These are phyloP conservation scores for Saururus chinensis DNA, from an alignment of 164 flowering plant species.

Conservation along the genomic window DNA sequence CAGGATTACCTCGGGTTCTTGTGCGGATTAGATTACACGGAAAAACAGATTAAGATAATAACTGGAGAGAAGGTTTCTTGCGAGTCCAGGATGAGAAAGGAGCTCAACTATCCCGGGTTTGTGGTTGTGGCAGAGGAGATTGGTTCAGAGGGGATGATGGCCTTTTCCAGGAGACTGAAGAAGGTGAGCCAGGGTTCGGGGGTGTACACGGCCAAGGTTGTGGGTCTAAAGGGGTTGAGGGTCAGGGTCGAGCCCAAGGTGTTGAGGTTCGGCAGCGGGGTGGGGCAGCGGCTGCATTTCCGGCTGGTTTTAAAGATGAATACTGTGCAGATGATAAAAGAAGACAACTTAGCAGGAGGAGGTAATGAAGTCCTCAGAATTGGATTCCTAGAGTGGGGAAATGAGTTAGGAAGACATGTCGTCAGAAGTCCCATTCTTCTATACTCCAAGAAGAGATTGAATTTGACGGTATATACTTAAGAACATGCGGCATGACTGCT, in stretches of 20 bases:
- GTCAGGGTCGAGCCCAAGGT: not conserved
- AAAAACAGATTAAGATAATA: not conserved
- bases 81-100: not conserved
- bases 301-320: not conserved
- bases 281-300: not conserved
- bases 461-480: no score
- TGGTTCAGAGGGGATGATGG: not conserved
- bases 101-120: slow-evolving; percentile 4
- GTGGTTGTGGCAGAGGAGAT: not conserved
- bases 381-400: slow-evolving; percentile 2
- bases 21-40: slow-evolving; percentile 1
- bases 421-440: slow-evolving; percentile 5
- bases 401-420: not conserved
- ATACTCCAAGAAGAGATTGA: not conserved
- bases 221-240: not conserved
- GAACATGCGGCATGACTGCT: no score
- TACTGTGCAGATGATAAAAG: no score
- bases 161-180: slow-evolving; percentile 2
- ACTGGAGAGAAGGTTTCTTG: not conserved
- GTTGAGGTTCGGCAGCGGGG: not conserved
- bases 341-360: no score
- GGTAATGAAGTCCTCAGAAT: not conserved
- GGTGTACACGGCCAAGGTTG: slow-evolving; percentile 1
- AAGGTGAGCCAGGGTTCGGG: not conserved
- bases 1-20: slow-evolving; percentile 4